phyloP scores from a whole-genome alignment of 352 stramenopile species.

The Ochromonadaceae sp. region DNA sequence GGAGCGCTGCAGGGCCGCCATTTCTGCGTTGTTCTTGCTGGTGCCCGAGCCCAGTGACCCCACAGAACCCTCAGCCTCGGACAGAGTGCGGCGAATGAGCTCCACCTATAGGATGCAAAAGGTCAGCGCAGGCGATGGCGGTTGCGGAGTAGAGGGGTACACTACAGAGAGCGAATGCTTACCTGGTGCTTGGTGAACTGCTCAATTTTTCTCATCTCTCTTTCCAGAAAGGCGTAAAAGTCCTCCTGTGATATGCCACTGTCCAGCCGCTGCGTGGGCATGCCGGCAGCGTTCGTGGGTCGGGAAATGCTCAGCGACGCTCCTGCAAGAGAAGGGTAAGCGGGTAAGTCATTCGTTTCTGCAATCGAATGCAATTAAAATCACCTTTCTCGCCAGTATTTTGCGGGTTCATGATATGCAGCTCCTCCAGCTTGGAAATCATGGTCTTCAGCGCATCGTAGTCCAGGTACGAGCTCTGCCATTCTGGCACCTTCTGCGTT shows the following conservation, averaged over 20 bases:
- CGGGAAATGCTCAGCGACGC: slow-evolving; percentile 29
- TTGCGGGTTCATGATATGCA: slow-evolving; percentile 14
- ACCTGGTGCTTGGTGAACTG: slow-evolving; percentile 48
- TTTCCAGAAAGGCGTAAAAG: slow-evolving; percentile 51
- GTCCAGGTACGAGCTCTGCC: slow-evolving; percentile 31
- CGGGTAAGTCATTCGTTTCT: slow-evolving; percentile 13
- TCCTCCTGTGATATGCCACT: slow-evolving; percentile 40
- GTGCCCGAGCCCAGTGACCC: neutral
- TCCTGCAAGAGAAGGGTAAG: slow-evolving; percentile 2
- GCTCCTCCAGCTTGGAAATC: slow-evolving; percentile 29
- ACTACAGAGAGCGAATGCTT: no score
- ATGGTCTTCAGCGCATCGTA: slow-evolving; percentile 31
- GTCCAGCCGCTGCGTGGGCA: slow-evolving; percentile 17
- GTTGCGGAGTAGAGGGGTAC: no score
- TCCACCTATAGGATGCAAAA: slow-evolving; percentile 16
- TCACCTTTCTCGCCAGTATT: slow-evolving; percentile 18
- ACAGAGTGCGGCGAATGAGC: slow-evolving; percentile 20
- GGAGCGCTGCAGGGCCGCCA: neutral
- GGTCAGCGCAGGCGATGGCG: neutral
- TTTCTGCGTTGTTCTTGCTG: neutral
- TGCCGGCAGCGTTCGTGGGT: slow-evolving; percentile 25
- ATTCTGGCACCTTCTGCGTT: slow-evolving; percentile 25
- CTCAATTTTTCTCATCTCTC: slow-evolving; percentile 51
- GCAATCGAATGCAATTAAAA: neutral
- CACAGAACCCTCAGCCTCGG: slow-evolving; percentile 30